Base-by-base conservation (phyloP, 331 rosid species). In the Quercus lobata region DNA sequence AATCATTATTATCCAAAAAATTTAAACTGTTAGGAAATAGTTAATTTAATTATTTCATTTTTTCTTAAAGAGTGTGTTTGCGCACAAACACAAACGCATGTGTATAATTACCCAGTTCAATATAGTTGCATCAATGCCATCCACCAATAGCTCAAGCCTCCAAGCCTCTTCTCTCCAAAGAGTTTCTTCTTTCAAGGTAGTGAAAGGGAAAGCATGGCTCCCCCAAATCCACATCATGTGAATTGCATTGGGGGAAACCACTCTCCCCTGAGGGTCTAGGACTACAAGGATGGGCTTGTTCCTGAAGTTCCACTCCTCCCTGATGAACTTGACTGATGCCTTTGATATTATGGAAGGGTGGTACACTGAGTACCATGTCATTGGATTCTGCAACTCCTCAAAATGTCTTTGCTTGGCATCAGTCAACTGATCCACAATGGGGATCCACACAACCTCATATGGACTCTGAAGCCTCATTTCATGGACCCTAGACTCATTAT, bases 211-310 rank as follows among this genome's bases (percentile, higher is more conserved):
- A 24, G 91, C 91, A 21, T 68, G 73, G 61, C 86, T 81, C 71
- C 88, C 89, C 88, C 88, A 88, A 81, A 86, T 88, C 86, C 89
- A 88, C 86, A 88, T 88, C 91, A 88, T 85, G 83, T 88, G 91
- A 30, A 88, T 81, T 54, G 91, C 91, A 53, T 88, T 88, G 30
- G 89, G 91, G 16, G 88, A 78, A 19, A 75, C 85, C 55, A 85
- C 91, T 71, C 63, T 83, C 4, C 91, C 94, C 60, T 88, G 88
- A 73, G 92, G 90, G 25, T 90, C 94, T 78, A 88, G 63, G 55
- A 88, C 94, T 46, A 90, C 94, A 7, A 88, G 84, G 76, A 88
- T 90, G 5, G 94, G 88, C 80, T 74, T 87, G 37, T 90, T 90
- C 81, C 79, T 86, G 78, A 79, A 90, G 22, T 88, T 82, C 94